These are phyloP conservation scores for Claviceps capensis DNA, from an alignment of 2,329 filamentous ascomycete genomes.

Conservation along the genomic window DNA sequence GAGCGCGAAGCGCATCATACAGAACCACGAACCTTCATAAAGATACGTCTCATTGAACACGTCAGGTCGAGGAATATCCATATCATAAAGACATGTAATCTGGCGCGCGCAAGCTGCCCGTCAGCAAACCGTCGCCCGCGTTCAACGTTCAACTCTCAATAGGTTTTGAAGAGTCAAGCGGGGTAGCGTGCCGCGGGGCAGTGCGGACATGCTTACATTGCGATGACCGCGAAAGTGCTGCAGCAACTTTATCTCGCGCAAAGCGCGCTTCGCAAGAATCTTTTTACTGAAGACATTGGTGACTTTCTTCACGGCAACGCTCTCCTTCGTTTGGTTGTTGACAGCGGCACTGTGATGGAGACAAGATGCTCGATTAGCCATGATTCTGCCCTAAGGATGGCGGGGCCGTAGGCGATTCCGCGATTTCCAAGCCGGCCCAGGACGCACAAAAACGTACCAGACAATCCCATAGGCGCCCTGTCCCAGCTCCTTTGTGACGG, in stretches of 20 bases:
- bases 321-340: constrained; percentile 80
- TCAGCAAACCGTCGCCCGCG: neutral
- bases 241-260: constrained; percentile 96
- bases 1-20: neutral
- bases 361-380: neutral
- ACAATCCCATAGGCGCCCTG: constrained; percentile 98
- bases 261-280: constrained; percentile 92
- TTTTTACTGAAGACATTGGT: constrained; percentile 99
- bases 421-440: neutral
- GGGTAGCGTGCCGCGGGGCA: neutral
- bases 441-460: constrained; percentile 47
- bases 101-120: constrained; percentile 21
- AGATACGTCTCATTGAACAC: constrained; percentile 99
- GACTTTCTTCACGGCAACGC: constrained; percentile 97
- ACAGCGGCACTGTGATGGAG: constrained; percentile 61
- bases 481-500: constrained; percentile 94
- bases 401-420: neutral
- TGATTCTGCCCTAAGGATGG: neutral
- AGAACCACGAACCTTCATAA: constrained; percentile 60
- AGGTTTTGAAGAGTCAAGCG: neutral
- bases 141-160: neutral
- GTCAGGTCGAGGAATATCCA: constrained; percentile 94
- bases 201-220: constrained; percentile 44
- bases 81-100: constrained; percentile 98
- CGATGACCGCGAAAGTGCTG: constrained; percentile 92